Evolutionary conservation across 176 grass and related monocot species (phyloP).

Genomic region (Juncus inflexus): DNA sequence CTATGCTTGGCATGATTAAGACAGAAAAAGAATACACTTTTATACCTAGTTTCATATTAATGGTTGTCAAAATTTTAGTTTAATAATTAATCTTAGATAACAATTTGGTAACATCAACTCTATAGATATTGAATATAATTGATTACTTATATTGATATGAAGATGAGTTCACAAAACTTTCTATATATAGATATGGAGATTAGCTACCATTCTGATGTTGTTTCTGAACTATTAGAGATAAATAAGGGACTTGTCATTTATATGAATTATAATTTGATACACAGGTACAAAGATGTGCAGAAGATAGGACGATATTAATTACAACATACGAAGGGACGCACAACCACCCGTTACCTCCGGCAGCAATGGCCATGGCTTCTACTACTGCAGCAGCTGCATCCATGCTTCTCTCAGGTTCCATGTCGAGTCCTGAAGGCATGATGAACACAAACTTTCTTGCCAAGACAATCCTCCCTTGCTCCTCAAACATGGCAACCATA

Average conservation of each 20-base stretch:
- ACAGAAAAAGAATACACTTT: too few species aligned
- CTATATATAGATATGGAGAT: too few species aligned
- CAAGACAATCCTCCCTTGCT: conserved; percentile 74
- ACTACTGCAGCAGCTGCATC: conserved; percentile 77
- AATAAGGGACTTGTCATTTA: conserved; percentile 10
- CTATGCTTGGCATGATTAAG: too few species aligned
- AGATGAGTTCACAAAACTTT: too few species aligned
- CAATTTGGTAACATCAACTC: too few species aligned
- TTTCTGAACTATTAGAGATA: neutral
- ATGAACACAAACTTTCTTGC: conserved; percentile 68
- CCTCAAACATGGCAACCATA: conserved; percentile 78
- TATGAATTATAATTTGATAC: conserved; percentile 17
- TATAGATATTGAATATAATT: too few species aligned
- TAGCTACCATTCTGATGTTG: too few species aligned
- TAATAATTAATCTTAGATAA: too few species aligned
- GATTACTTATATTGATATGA: too few species aligned
- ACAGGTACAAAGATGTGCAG: conserved; percentile 89
- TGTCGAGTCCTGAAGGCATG: conserved; percentile 57
- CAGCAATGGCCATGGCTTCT: conserved; percentile 92
- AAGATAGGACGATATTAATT: conserved; percentile 71
- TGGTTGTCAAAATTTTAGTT: too few species aligned
- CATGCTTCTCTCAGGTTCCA: conserved; percentile 86
- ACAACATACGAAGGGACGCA: conserved; percentile 92
- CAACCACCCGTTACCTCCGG: conserved; percentile 88
- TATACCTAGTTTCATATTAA: too few species aligned